Evolutionary conservation across 2,329 filamentous ascomycete species (phyloP).

Genomic region (Aaosphaeria arxii): DNA sequence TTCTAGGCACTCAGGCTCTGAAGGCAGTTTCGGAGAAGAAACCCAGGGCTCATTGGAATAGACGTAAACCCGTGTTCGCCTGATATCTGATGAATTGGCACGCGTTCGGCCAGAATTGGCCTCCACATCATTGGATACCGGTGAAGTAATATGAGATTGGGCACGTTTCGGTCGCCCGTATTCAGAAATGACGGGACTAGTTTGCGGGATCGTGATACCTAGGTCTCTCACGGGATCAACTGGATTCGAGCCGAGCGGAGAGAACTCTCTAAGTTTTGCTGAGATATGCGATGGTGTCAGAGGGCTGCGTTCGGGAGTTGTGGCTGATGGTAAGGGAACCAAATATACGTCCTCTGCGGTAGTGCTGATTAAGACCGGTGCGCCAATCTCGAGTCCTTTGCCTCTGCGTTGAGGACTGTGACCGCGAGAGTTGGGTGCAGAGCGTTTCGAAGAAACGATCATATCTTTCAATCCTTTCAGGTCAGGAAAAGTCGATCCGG

Average conservation of each 20-base stretch:
- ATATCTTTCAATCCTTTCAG: constrained; percentile 32
- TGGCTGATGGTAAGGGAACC: constrained; percentile 17
- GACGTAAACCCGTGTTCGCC: constrained; percentile 6
- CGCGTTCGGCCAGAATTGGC: constrained; percentile 15
- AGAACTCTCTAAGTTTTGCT: constrained; percentile 17
- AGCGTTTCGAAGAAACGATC: constrained; percentile 20
- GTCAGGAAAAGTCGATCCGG: constrained; percentile 26
- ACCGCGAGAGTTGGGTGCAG: constrained; percentile 17
- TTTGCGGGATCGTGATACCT: constrained; percentile 8
- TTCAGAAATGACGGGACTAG: neutral
- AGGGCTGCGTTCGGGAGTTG: constrained; percentile 10
- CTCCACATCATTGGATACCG: constrained; percentile 3
- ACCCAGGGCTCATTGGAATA: constrained; percentile 8
- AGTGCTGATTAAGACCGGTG: constrained; percentile 29
- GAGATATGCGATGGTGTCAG: constrained; percentile 10
- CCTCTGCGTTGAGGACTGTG: constrained; percentile 14
- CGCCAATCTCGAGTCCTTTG: constrained; percentile 29
- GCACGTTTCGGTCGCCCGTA: constrained; percentile 8
- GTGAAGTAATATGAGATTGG: constrained; percentile 5
- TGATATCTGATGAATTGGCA: constrained; percentile 23
- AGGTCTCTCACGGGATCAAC: constrained; percentile 19
- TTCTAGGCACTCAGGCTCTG: constrained; percentile 12
- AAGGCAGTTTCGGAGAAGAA: constrained; percentile 15
- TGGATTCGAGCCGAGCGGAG: constrained; percentile 32
- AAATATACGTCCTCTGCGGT: constrained; percentile 28